These are phyloP conservation scores for Solanum chiquidenum DNA, from an alignment of 257 asterid species.

Conservation along the genomic window DNA sequence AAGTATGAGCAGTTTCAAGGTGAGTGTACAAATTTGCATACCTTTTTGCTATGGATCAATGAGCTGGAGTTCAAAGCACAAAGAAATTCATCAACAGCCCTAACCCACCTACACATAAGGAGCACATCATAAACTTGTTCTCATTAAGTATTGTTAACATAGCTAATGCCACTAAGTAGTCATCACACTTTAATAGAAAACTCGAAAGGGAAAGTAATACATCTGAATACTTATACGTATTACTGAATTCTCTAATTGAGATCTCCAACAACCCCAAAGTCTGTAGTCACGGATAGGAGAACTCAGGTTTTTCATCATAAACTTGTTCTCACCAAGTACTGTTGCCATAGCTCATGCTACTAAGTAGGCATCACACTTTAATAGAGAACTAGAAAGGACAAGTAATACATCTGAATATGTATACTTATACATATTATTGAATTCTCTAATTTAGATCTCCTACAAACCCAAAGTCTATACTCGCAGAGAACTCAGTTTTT, in stretches of 20 bases:
- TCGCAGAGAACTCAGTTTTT: not conserved
- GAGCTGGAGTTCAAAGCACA: slow-evolving; percentile 50
- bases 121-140: not conserved
- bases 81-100: slow-evolving; percentile 73
- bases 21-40: not conserved
- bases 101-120: slow-evolving; percentile 61
- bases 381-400: not conserved
- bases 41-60: slow-evolving; percentile 28
- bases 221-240: not conserved
- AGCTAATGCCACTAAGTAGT: not conserved
- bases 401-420: not conserved
- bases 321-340: not conserved
- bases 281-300: not conserved
- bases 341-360: not conserved
- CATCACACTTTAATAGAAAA: not conserved
- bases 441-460: not conserved
- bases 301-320: not conserved
- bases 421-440: not conserved
- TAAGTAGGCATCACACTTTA: not conserved
- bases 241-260: not conserved
- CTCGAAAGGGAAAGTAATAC: not conserved
- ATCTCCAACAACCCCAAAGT: not conserved
- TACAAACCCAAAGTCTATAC: not conserved
- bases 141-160: not conserved
- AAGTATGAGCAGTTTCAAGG: not conserved